Conservation (phyloP, 1,139 yeast species). For the Candida tetrigidarum region DNA sequence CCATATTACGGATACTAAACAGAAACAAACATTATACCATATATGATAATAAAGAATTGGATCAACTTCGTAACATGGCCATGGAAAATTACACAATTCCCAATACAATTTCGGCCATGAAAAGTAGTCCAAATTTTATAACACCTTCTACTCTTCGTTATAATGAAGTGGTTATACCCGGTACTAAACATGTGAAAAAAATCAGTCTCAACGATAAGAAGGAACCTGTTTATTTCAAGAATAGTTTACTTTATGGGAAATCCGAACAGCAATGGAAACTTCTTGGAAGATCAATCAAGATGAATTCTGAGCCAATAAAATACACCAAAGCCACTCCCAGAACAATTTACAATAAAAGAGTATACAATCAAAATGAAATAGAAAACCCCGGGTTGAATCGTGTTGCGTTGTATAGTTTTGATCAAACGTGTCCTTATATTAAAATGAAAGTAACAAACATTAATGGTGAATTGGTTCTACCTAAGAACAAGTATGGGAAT, state of each 20-base stretch:
- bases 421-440: slow-evolving; percentile 36
- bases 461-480: slow-evolving; percentile 22
- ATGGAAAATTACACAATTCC: slow-evolving; percentile 33
- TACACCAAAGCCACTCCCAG: slow-evolving; percentile 27
- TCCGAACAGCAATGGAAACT: slow-evolving; percentile 46
- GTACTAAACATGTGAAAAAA: slow-evolving; percentile 21
- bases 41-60: slow-evolving; percentile 24
- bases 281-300: slow-evolving; percentile 36
- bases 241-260: slow-evolving; percentile 32
- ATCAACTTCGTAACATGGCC: slow-evolving; percentile 28
- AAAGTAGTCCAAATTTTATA: slow-evolving; percentile 34
- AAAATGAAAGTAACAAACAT: slow-evolving; percentile 18
- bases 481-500: slow-evolving; percentile 38
- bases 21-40: slow-evolving; percentile 5
- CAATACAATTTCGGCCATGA: slow-evolving; percentile 31
- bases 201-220: slow-evolving; percentile 21
- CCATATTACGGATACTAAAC: slow-evolving; percentile 29
- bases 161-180: slow-evolving; percentile 30
- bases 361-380: slow-evolving; percentile 24
- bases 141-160: slow-evolving; percentile 30
- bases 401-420: slow-evolving; percentile 30
- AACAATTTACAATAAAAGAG: slow-evolving; percentile 27
- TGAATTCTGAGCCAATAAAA: slow-evolving; percentile 28
- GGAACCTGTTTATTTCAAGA: slow-evolving; percentile 29
- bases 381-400: slow-evolving; percentile 26